Evolutionary conservation across 768 basidiomycete species (phyloP).

Genomic region (Mycena sanguinolenta): DNA sequence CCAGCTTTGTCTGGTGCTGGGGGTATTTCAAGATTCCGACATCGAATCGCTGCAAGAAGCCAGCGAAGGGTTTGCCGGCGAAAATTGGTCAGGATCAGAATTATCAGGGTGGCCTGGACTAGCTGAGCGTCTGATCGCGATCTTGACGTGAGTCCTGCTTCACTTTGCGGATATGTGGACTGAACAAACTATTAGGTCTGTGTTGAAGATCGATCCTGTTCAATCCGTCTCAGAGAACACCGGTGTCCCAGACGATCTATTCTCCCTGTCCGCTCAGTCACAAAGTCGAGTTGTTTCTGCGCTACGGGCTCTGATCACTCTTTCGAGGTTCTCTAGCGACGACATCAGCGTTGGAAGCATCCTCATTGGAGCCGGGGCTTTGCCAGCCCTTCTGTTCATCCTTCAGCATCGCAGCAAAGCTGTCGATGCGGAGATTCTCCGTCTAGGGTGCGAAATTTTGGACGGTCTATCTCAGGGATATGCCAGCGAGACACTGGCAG

Average conservation of each 20-base stretch:
- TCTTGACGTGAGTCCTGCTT: slow-evolving; percentile 1
- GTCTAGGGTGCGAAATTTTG: slow-evolving; percentile 12
- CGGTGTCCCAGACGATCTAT: background rate
- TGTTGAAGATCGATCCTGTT: slow-evolving; percentile 13
- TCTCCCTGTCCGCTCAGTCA: slow-evolving; percentile 6
- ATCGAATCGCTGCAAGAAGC: slow-evolving; percentile 12
- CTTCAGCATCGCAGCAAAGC: slow-evolving; percentile 2
- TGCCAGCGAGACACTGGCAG: slow-evolving; percentile 6
- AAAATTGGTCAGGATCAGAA: slow-evolving; percentile 16
- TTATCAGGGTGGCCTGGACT: slow-evolving; percentile 12
- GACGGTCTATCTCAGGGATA: slow-evolving; percentile 8
- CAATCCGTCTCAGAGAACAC: slow-evolving; percentile 7
- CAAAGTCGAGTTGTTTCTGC: slow-evolving; percentile 10
- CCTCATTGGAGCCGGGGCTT: background rate
- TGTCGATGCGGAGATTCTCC: slow-evolving; percentile 6
- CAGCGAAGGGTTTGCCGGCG: slow-evolving; percentile 7
- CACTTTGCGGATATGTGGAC: background rate
- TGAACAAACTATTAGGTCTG: background rate
- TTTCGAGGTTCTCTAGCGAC: slow-evolving; percentile 8
- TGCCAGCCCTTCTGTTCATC: slow-evolving; percentile 4
- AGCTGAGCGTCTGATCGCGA: slow-evolving; percentile 11
- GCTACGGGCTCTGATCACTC: slow-evolving; percentile 7
- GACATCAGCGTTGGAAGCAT: slow-evolving; percentile 9
- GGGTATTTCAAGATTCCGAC: slow-evolving; percentile 14
- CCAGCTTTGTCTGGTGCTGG: slow-evolving; percentile 9